These are phyloP conservation scores for Chaetomiaceae sp. DNA, from an alignment of 2,329 filamentous ascomycete species.

Conservation along the genomic window DNA sequence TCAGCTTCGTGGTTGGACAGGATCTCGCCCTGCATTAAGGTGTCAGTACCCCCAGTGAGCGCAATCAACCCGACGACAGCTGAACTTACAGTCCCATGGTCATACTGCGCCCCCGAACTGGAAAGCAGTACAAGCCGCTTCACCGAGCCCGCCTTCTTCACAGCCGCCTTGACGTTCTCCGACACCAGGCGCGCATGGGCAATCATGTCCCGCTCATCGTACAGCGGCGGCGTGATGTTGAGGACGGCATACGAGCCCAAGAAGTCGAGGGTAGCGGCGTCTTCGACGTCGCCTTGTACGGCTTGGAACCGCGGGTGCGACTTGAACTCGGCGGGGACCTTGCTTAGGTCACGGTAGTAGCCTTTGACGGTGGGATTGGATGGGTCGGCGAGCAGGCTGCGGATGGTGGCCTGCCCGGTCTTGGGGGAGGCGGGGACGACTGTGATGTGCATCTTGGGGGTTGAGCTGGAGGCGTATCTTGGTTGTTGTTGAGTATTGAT, in stretches of 20 bases:
- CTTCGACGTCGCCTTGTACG: conserved; percentile 29
- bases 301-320: conserved; percentile 27
- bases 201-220: conserved; percentile 24
- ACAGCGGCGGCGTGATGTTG: conserved; percentile 31
- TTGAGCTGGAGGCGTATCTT: not conserved
- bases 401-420: conserved; percentile 31
- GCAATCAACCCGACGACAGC: not conserved
- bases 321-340: conserved; percentile 30
- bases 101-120: conserved; percentile 33
- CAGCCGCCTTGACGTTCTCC: conserved; percentile 29
- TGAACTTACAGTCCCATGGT: conserved; percentile 30
- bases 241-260: conserved; percentile 29
- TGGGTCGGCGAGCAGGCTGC: conserved; percentile 26
- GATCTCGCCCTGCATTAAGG: conserved; percentile 33
- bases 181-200: conserved; percentile 15
- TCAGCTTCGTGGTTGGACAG: conserved; percentile 35
- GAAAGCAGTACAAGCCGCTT: conserved; percentile 32
- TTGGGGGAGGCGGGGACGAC: conserved; percentile 33
- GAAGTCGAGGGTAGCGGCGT: conserved; percentile 31
- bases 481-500: not conserved
- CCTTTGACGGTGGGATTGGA: conserved; percentile 24
- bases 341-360: conserved; percentile 30
- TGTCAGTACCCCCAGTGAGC: not conserved
- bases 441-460: conserved; percentile 26
- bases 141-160: conserved; percentile 27